Evolutionary conservation across 2,329 filamentous ascomycete genomes (phyloP), one percentile per base, ranked within the genome.

Genomic region (Pestalotiopsis sp.): DNA sequence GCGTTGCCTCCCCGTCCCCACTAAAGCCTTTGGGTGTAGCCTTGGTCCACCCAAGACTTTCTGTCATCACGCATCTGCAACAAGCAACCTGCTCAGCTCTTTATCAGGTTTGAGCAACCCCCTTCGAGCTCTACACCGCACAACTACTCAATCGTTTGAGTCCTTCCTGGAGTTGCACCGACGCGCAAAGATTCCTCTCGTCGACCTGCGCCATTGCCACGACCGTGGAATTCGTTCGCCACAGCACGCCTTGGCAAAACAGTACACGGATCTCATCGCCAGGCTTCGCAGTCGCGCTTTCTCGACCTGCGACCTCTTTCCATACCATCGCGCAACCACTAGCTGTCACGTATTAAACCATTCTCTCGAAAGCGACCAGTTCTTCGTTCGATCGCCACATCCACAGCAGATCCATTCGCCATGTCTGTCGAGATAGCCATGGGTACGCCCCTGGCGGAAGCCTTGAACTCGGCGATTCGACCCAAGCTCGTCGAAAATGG

Each of bases 401-500:
- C 52, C 25, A 56, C 36, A 60, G 36, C 52, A 14, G 27, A 25
- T 52, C 14, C 45, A 9, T 62, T 66, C 79, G 86, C 72, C 68
- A 98, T 98, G 93, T 86, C 93, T 73, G 88, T 93, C 81, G 91
- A 94, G 79, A 87, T 97, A 72, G 84, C 88, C 67, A 87, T 92
- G 73, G 92, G 92, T 75, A 94, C 95, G 79, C 93, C 94, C 62
- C 85, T 98, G 78, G 95, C 95, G 73, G 89, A 94, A 74, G 92
- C 94, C 72, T 89, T 99, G 67, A 94, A 92, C 78, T 85, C 86
- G 75, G 91, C 91, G 57, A 94, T 98, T 72, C 93, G 96, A 81
- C 92, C 93, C 39, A 98, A 98, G 84, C 86, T 99, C 69, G 89
- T 94, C 69, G 95, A 99, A 82, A 91, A 95, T 73, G 95, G 95